These are phyloP conservation scores for Cnidoscolus chayamansa DNA, from an alignment of 441 rosid genomes.

Conservation along the genomic window DNA sequence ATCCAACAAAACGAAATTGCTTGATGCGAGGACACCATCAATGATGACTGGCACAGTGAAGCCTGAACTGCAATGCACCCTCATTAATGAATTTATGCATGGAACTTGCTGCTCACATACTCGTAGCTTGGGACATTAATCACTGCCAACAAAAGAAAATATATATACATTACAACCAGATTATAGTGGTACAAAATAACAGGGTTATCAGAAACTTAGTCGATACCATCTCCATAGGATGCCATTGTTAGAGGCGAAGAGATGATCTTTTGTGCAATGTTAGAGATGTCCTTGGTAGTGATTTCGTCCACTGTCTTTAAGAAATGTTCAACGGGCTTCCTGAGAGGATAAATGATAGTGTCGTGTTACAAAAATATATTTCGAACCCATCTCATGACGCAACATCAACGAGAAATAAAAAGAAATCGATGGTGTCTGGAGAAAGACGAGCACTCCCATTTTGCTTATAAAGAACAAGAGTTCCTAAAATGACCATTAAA, in stretches of 20 bases:
- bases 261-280: conserved; percentile 51
- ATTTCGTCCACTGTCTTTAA: conserved; percentile 59
- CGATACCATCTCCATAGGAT: conserved; percentile 76
- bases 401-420: background rate
- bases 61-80: background rate
- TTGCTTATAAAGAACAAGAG: background rate
- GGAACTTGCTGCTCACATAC: conserved; percentile 55
- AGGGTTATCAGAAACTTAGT: background rate
- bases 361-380: background rate
- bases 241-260: conserved; percentile 86
- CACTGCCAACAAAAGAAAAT: conserved; percentile 38
- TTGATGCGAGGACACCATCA: background rate
- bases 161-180: background rate
- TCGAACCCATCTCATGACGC: background rate
- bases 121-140: conserved; percentile 65
- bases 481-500: background rate
- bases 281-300: conserved; percentile 54
- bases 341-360: conserved; percentile 18
- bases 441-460: background rate
- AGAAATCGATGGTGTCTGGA: background rate
- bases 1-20: background rate
- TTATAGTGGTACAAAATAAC: background rate
- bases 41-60: background rate
- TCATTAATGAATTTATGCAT: conserved; percentile 18
- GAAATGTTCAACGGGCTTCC: conserved; percentile 81